Evolutionary conservation across 23 red algal species (phyloP), one percentile per base, ranked within the genome.

Genomic region (Gracilaria vermiculophylla): DNA sequence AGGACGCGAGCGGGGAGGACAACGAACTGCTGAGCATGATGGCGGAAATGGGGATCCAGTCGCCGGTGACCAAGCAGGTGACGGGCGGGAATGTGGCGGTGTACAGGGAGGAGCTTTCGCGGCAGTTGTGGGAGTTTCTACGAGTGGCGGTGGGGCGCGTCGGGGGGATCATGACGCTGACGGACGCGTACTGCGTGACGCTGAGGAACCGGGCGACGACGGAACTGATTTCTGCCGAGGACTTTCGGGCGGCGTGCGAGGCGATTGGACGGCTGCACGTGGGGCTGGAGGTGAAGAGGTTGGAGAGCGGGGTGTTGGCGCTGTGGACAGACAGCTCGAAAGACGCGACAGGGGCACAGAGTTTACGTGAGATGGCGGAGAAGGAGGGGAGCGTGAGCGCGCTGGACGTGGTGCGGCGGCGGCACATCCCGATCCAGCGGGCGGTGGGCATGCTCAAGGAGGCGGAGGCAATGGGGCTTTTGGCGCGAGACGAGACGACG

Each of bases 171-270:
- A 75, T 97, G 74, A 97, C 89, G 39, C 19, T 97, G 28, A 61
- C 85, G 16, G 94, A 97, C 67, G 94, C 83, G 34, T 97, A 97
- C 53, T 97, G 94, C 25, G 36, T 92, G 35, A 56, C 80, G 24
- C 92, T 89, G 81, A 81, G 94, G 34, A 91, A 86, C 21, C 79
- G 94, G n/a, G 81, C 71, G 31, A 97, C 42, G 0, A 91, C 94
- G 13, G 87, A 97, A 60, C 51, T 92, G 45, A 81, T 97, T 25
- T 81, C 88, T 21, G 88, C 94, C 16, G 94, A 97, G 58, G 94
- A 97, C 62, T 82, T 97, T 50, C 69, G 90, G 20, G 81, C 80
- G 25, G 94, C 94, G 33, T 83, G 78, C 43, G 94, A 70, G n/a
- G 64, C 51, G 41, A 88, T 97, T 62, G 12, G 44, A 76, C 23